A percentile compares a stretch with the other conserved stretches of the same genome.
These are phyloP conservation scores for Elsinoe necatrix DNA, from an alignment of 2,329 filamentous ascomycete genomes.

Conservation along the genomic window DNA sequence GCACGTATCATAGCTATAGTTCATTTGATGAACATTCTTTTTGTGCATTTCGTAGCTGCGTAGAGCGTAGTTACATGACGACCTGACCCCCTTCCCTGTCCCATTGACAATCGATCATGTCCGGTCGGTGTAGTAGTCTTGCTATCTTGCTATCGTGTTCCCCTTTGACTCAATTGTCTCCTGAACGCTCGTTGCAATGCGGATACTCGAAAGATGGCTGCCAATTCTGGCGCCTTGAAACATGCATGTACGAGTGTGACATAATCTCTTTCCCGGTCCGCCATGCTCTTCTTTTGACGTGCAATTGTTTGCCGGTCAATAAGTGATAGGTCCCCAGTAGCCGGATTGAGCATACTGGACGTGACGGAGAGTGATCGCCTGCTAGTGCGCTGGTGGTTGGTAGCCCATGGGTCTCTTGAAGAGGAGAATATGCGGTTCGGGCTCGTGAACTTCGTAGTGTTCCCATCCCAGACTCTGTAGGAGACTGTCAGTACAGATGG, in stretches of 20 bases:
- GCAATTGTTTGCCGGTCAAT: background rate
- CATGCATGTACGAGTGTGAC: background rate
- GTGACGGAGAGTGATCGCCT: constrained; percentile 1
- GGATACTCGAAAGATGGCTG: background rate
- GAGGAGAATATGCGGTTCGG: constrained; percentile 93
- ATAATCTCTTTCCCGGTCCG: background rate
- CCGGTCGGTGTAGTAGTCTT: background rate
- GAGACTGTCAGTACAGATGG: background rate
- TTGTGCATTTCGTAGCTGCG: constrained; percentile 14
- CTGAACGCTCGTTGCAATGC: constrained; percentile 12
- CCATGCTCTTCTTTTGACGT: background rate
- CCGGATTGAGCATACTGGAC: background rate
- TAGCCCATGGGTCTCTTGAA: constrained; percentile 95
- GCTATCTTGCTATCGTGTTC: background rate
- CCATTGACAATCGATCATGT: background rate
- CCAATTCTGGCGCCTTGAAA: background rate
- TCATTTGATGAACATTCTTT: constrained; percentile 1
- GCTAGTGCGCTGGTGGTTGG: constrained; percentile 51
- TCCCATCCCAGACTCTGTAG: constrained; percentile 92
- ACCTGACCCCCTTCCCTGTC: background rate
- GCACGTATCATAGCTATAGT: too few species aligned
- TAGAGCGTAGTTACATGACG: constrained; percentile 12
- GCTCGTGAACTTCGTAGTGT: constrained; percentile 98
- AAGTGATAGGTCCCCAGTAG: background rate
- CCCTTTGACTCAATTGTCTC: background rate